Base-by-base conservation (phyloP, 2,329 filamentous ascomycete genomes). In the Calonectria pteridis region DNA sequence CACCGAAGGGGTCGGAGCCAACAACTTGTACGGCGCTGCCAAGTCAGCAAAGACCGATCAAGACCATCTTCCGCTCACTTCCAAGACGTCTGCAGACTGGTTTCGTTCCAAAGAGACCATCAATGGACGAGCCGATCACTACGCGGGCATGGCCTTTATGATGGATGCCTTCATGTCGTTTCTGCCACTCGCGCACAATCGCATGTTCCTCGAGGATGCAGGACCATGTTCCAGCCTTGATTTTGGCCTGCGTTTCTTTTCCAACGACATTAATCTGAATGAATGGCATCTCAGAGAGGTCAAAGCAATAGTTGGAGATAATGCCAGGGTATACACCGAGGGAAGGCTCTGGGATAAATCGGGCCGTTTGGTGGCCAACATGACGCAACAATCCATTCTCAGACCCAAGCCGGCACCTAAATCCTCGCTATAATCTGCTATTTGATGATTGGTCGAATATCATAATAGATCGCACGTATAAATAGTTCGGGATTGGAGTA, bases 91-190 rank as follows among this genome's bases (percentile, higher is more conserved):
- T 4, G 55, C 55, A 4, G 55, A 62, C 6, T 62, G 55, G 55
- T 62, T 62, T 29, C 33, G 33, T 4, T 40, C 55, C 55, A 62
- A 62, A 26, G 13, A 23, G 10, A 23, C 9, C 10, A 26, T 62
- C 2, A 20, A 28, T 13, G 55, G 37, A 7, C 28, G 23, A 26
- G 10, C 33, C 0, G 55, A 62, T 29, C 55, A 62, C 14, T 62
- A 62, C 37, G 55, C 33, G 4, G 55, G 55, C 33, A 62, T 62
- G 55, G 55, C 55, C 9, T 62, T 62, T 35, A 62, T 62, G 55
- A 62, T 62, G 55, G 55, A 62, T 35, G 55, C 55, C 1, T 62
- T 40, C 55, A 62, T 62, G 55, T 26, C 55, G 16, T 62, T 62
- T 62, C 33, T 62, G 6, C 55, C 55, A 9, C 23, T 62, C 13